Conservation (phyloP, 768 basidiomycete species). For the Gelatoporia subvermispora region DNA sequence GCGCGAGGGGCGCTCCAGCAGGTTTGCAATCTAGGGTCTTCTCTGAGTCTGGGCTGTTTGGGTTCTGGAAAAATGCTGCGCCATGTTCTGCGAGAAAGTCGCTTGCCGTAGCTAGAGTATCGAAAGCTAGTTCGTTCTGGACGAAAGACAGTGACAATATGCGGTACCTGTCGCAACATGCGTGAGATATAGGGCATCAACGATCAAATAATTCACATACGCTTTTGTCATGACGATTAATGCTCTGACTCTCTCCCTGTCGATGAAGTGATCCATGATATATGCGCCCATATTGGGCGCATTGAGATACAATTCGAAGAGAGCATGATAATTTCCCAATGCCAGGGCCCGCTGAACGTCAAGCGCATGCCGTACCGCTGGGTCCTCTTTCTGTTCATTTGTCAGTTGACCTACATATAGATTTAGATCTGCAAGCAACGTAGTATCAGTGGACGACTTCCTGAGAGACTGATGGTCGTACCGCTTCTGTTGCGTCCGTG, state of each 20-base stretch:
- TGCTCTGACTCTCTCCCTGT: conserved; percentile 82
- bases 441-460: background rate
- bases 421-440: conserved; percentile 73
- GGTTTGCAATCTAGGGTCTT: conserved; percentile 72
- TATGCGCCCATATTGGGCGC: conserved; percentile 98
- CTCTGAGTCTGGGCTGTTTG: conserved; percentile 53
- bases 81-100: conserved; percentile 69
- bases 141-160: conserved; percentile 75
- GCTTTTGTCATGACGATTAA: conserved; percentile 89
- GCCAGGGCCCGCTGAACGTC: conserved; percentile 84
- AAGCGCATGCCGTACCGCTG: conserved; percentile 84
- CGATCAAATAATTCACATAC: conserved; percentile 45
- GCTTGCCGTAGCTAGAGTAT: conserved; percentile 53
- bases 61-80: conserved; percentile 62
- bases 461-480: conserved; percentile 32
- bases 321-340: conserved; percentile 89
- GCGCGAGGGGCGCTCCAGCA: conserved; percentile 49
- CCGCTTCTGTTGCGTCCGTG: conserved; percentile 94
- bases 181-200: background rate
- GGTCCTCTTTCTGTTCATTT: conserved; percentile 76
- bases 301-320: conserved; percentile 78
- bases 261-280: conserved; percentile 98
- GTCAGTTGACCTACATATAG: conserved; percentile 97
- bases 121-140: conserved; percentile 80
- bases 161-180: conserved; percentile 58